Evolutionary conservation across 192 early-diverging fungal genomes (phyloP), one percentile per base, ranked within the genome.

Genomic region (Podila horticola): DNA sequence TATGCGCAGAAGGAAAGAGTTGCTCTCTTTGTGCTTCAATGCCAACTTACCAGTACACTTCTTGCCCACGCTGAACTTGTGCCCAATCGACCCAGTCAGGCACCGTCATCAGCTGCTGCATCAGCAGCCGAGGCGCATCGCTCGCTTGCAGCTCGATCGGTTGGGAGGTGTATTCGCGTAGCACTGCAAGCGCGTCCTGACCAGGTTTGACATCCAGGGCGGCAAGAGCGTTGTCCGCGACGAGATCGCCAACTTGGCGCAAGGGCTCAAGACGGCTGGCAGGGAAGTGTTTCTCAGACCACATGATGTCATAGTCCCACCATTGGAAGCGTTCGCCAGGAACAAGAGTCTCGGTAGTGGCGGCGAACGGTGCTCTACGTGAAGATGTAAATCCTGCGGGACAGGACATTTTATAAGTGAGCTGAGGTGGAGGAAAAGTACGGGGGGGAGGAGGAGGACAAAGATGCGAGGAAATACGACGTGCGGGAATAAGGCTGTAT

Each of bases 61-160:
- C 52, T 66, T 82, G 79, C 0, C 79, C 79, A 6, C 79, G 58
- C n/a, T 61, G 45, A 2, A 82, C 60, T 11, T 69, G 66, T 5
- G 64, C 49, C 71, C 65, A 69, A 10, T 82, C 63, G 4, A 82
- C 62, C 79, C 79, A 82, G 5, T 82, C 79, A 50, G 79, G 79
- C 5, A 82, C 73, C 0, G 58, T 58, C 62, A 58, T 82, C 38
- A 74, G 13, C 26, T 82, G 66, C 9, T 74, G 34, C 66, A 74
- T 48, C 20, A 74, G 73, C n/a, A 58, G 41, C 0, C 63, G 72
- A 38, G 68, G 64, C 13, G 79, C 72, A 51, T 59, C 13, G 31
- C 71, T 74, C 22, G 58, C 63, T 48, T 82, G 68, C 22, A 58
- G 51, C 5, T 45, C 26, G 17, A 26, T 49, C 9, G 74, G 74